Conservation (phyloP, 768 basidiomycete species). For the Lactarius tabidus region DNA sequence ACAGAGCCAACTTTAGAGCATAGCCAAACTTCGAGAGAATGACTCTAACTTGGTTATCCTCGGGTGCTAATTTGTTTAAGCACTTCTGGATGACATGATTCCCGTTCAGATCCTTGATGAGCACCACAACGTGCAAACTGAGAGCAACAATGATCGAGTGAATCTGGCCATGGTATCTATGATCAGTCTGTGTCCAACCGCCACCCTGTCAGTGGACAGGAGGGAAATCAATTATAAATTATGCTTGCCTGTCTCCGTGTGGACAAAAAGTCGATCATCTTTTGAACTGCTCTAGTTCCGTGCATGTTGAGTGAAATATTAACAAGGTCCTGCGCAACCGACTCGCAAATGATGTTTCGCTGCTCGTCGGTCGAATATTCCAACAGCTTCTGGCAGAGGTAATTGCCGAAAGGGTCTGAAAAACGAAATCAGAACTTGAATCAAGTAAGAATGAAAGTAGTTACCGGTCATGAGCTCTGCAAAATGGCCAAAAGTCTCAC, state of each 20-base stretch:
- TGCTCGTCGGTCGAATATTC: slow-evolving; percentile 98
- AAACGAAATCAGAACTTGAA: not conserved
- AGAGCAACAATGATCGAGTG: slow-evolving; percentile 95
- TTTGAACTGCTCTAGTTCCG: slow-evolving; percentile 97
- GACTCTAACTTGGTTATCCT: slow-evolving; percentile 85
- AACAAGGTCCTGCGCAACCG: slow-evolving; percentile 94
- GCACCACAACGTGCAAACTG: slow-evolving; percentile 94
- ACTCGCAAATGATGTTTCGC: slow-evolving; percentile 93
- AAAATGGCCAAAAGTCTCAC: slow-evolving; percentile 96
- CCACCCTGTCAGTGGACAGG: slow-evolving; percentile 48
- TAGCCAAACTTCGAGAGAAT: not conserved
- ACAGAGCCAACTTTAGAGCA: slow-evolving; percentile 5
- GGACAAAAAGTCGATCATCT: slow-evolving; percentile 99
- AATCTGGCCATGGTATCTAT: slow-evolving; percentile 84
- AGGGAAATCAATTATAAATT: slow-evolving; percentile 32
- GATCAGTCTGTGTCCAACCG: slow-evolving; percentile 61
- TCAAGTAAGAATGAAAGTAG: slow-evolving; percentile 24
- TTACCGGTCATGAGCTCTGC: slow-evolving; percentile 96
- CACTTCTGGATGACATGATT: slow-evolving; percentile 99
- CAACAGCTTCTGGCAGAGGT: slow-evolving; percentile 95
- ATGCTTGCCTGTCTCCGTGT: slow-evolving; percentile 84
- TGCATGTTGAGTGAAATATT: slow-evolving; percentile 99
- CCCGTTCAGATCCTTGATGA: slow-evolving; percentile 98
- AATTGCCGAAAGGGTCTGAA: slow-evolving; percentile 96
- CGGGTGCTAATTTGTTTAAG: slow-evolving; percentile 94